phyloP scores from a whole-genome alignment of 2,329 filamentous ascomycete species.

The Cadophora gregata region DNA sequence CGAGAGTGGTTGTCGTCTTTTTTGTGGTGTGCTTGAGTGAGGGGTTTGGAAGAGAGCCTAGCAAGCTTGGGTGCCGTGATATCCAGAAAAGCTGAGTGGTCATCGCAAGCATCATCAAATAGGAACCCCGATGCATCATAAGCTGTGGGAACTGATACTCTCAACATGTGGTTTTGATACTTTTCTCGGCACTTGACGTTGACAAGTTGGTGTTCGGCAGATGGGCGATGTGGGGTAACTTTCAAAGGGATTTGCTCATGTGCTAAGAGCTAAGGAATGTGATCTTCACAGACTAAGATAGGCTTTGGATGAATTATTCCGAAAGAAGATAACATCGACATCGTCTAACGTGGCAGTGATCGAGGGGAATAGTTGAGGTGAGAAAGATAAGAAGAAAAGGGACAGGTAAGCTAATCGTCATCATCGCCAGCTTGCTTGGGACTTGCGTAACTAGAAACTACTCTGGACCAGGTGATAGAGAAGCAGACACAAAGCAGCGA shows the following conservation, averaged over 20 bases:
- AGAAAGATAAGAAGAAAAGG: conserved; percentile 1
- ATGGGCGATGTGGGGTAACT: conserved; percentile 23
- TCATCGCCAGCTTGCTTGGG: conserved; percentile 5
- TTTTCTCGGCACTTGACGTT: conserved; percentile 31
- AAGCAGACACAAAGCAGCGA: not conserved
- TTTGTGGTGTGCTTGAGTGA: conserved; percentile 6
- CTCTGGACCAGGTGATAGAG: too few species aligned
- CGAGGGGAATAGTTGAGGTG: not conserved
- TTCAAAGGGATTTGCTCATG: conserved; percentile 14
- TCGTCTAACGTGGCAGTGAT: not conserved
- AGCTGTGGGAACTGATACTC: not conserved
- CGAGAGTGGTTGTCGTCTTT: not conserved
- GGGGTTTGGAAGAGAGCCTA: not conserved
- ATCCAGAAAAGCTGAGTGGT: conserved; percentile 2
- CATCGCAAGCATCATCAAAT: not conserved
- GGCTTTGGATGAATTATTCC: conserved; percentile 18
- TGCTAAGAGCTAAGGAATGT: conserved; percentile 13
- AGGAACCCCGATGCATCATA: not conserved
- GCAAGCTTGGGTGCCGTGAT: conserved; percentile 16
- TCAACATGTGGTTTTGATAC: not conserved
- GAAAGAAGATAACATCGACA: conserved; percentile 18
- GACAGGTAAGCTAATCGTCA: not conserved
- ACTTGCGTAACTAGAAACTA: not conserved
- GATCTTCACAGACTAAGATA: conserved; percentile 26
- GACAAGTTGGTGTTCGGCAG: conserved; percentile 27